Evolutionary conservation across 768 basidiomycete species (phyloP), one percentile per base, ranked within the genome.

Genomic region (Austroboletus festivus): DNA sequence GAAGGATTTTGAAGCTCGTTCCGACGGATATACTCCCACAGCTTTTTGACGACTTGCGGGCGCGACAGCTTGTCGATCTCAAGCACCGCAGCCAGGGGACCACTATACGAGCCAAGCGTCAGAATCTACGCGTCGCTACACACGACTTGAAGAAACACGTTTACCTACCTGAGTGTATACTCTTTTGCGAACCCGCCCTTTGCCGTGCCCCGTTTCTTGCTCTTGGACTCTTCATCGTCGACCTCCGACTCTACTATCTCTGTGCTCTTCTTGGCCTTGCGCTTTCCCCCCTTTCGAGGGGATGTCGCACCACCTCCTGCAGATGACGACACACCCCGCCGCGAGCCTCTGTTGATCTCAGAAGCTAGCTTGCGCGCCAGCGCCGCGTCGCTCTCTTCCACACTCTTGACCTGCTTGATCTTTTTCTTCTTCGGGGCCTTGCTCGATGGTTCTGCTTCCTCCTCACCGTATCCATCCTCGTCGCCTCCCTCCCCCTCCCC

Each of bases 11-110:
- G 93, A 38, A 94, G 73, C 23, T 82, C 75, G 48, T 90, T 78
- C 13, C 63, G 74, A 63, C 89, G 93, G 65, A 96, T 93, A 65
- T 95, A 85, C 12, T 78, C 81, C 93, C 93, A 96, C 11, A 96
- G 71, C 47, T 81, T 81, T 65, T 95, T 95, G 40, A 96, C 93
- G 35, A 89, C 86, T 62, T 93, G 90, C 5, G 91, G 90, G 22
- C 93, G 82, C 35, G 92, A 89, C 41, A 93, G 68, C 58, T 77
- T 80, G 20, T 83, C 79, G 33, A 76, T 73, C 19, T 80, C 74
- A n/a, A 91, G 66, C 21, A 96, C 70, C 12, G 77, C 77, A 1
- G 88, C 80, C 21, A 96, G 71, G 16, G 89, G 83, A 55, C 77
- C 83, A 57, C 93, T 94, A 26, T n/a, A 26, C 38, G 41, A 3